Conservation (phyloP, 305 asterid species). For the Fraxinus nigra region DNA sequence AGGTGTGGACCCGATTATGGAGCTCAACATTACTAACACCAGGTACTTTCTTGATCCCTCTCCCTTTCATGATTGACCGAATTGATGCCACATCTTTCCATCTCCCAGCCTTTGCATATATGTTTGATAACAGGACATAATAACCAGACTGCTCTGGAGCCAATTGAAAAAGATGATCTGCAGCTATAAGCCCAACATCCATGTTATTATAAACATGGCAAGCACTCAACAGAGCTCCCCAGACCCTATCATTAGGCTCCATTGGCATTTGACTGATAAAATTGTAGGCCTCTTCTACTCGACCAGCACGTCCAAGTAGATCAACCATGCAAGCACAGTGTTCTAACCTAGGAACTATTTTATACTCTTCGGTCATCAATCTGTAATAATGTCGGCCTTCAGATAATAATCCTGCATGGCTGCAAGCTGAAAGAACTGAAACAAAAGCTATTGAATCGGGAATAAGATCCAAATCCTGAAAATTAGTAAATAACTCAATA, state of each 20-base stretch:
- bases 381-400: slow-evolving; percentile 54
- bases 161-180: slow-evolving; percentile 67
- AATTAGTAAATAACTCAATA: slow-evolving; percentile 50
- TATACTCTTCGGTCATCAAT: slow-evolving; percentile 59
- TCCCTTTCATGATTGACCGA: slow-evolving; percentile 61
- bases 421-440: slow-evolving; percentile 82
- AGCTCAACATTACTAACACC: slow-evolving; percentile 85
- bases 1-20: slow-evolving; percentile 51
- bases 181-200: slow-evolving; percentile 64
- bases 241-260: slow-evolving; percentile 68
- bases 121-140: slow-evolving; percentile 71
- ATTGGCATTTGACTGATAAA: slow-evolving; percentile 55
- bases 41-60: slow-evolving; percentile 71
- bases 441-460: slow-evolving; percentile 91
- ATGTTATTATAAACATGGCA: slow-evolving; percentile 68
- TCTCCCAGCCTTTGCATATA: slow-evolving; percentile 81
- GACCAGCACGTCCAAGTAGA: slow-evolving; percentile 78
- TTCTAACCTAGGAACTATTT: slow-evolving; percentile 67
- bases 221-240: slow-evolving; percentile 85
- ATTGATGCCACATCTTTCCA: slow-evolving; percentile 71
- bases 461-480: slow-evolving; percentile 47
- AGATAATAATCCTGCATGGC: slow-evolving; percentile 70
- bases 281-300: slow-evolving; percentile 58
- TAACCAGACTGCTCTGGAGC: slow-evolving; percentile 77
- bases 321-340: slow-evolving; percentile 88